Base-by-base conservation (phyloP, 2,329 filamentous ascomycete genomes). In the Arthrobotrys pseudoclavata region DNA sequence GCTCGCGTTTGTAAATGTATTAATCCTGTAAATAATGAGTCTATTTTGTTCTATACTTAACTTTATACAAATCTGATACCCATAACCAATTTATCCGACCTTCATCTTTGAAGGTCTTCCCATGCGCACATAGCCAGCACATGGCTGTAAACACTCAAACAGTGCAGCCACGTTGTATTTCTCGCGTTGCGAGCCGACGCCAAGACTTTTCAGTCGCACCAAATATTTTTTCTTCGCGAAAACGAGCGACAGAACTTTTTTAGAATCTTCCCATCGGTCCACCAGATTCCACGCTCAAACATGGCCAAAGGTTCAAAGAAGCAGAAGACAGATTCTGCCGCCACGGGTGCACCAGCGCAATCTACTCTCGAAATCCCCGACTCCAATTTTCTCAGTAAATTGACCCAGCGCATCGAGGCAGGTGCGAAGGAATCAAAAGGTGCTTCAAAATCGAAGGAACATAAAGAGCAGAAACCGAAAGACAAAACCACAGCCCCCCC, bases 231-330 rank as follows among this genome's bases (percentile, higher is more conserved):
- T 61, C 48, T 69, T 64, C 47, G 55, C 66, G 66, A 61, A 61
- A 69, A 22, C 18, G 4, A 31, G 47, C 55, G 53, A 63, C 63
- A 42, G 45, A 55, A 45, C 24, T 66, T 66, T 57, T 64, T 15
- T 24, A 40, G 45, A 72, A 34, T 31, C 24, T 61, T 52, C 61
- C 31, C 34, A 29, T 48, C 37, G 24, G 37, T 24, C 22, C 37
- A 50, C 10, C 26, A 50, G 20, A 22, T 50, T 24, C 10, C 18
- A 22, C 47, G 1, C 24, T 20, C 7, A 52, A 48, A 53, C 60
- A 77, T 77, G 74, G 74, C 67, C 12, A 77, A 77, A 63, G 61
- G 42, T n/a, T 68, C 67, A 20, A 77, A 71, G 26, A 77, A 71
- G 53, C 26, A 71, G 40, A 60, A 60, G 55, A 48, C 61, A 4